Evolutionary conservation across 371 early-diverging fungal genomes (phyloP).

Genomic region (Umbelopsis sp.): DNA sequence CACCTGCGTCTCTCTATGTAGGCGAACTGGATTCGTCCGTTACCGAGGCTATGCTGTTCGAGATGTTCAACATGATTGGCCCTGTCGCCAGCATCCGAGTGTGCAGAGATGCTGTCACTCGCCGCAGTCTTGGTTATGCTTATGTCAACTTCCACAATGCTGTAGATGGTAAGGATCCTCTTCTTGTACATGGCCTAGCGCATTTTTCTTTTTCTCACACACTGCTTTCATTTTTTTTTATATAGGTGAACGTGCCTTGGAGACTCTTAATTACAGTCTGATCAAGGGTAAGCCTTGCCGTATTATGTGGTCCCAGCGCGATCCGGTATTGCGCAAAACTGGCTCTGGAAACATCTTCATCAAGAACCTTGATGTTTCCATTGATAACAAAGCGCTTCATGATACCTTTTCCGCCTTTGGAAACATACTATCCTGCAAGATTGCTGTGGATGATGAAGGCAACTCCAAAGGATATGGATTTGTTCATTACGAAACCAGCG

Average conservation of each 20-base stretch:
- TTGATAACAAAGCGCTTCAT: constrained; percentile 95
- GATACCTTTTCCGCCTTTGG: constrained; percentile 97
- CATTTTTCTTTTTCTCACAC: neutral
- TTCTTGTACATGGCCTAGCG: too few species aligned
- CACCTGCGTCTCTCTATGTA: constrained; percentile 84
- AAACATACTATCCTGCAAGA: constrained; percentile 92
- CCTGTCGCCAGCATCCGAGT: constrained; percentile 97
- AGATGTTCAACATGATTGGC: constrained; percentile 93
- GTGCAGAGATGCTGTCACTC: constrained; percentile 96
- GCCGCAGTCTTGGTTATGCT: constrained; percentile 95
- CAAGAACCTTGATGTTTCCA: constrained; percentile 96
- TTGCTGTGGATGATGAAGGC: constrained; percentile 86
- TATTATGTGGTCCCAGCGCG: constrained; percentile 99
- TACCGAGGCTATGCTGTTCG: constrained; percentile 95
- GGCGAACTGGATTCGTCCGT: constrained; percentile 92
- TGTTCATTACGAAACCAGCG: constrained; percentile 97
- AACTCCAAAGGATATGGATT: constrained; percentile 97
- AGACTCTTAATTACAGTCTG: constrained; percentile 90
- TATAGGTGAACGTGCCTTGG: constrained; percentile 87
- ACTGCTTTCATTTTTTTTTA: constrained; percentile 34
- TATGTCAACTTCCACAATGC: constrained; percentile 94
- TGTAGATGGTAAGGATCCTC: constrained; percentile 59
- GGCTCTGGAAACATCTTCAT: constrained; percentile 99
- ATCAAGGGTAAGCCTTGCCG: constrained; percentile 95
- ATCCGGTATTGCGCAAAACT: constrained; percentile 91